A percentile compares a stretch with the other conserved stretches of the same genome.
phyloP scores from a whole-genome alignment of 2,329 filamentous ascomycete genomes.

The Cercospora sp. region DNA sequence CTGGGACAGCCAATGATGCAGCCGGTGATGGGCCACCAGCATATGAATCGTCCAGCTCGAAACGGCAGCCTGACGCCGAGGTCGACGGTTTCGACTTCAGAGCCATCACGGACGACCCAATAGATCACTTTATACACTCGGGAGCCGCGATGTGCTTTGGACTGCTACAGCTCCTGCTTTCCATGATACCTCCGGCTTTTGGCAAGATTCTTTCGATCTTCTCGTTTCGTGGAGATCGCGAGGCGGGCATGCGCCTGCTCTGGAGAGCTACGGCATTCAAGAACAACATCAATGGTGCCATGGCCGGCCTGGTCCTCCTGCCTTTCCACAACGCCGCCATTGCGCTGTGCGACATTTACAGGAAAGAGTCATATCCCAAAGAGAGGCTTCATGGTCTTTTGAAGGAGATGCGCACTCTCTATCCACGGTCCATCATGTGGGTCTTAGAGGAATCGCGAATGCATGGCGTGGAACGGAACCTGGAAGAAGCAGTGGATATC shows the following conservation, averaged over 20 bases:
- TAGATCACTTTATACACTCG: constrained; percentile 86
- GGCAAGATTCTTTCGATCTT: constrained; percentile 82
- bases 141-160: constrained; percentile 89
- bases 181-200: constrained; percentile 88
- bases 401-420: constrained; percentile 69
- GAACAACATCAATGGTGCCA: constrained; percentile 86
- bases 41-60: background rate
- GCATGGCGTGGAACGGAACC: constrained; percentile 63
- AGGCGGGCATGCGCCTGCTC: constrained; percentile 77
- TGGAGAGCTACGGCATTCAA: constrained; percentile 82
- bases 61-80: constrained; percentile 22
- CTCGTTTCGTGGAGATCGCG: constrained; percentile 85
- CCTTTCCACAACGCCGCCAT: constrained; percentile 87
- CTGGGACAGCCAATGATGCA: background rate
- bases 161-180: constrained; percentile 80
- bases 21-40: background rate
- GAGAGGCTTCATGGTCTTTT: constrained; percentile 68
- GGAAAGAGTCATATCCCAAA: constrained; percentile 66
- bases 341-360: constrained; percentile 84
- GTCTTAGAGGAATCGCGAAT: constrained; percentile 82
- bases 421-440: constrained; percentile 84
- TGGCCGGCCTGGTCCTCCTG: constrained; percentile 77
- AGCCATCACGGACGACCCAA: constrained; percentile 65
- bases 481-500: constrained; percentile 67
- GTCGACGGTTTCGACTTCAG: constrained; percentile 59